phyloP scores from a whole-genome alignment of 2,329 filamentous ascomycete species.

The Daldinia sp. region DNA sequence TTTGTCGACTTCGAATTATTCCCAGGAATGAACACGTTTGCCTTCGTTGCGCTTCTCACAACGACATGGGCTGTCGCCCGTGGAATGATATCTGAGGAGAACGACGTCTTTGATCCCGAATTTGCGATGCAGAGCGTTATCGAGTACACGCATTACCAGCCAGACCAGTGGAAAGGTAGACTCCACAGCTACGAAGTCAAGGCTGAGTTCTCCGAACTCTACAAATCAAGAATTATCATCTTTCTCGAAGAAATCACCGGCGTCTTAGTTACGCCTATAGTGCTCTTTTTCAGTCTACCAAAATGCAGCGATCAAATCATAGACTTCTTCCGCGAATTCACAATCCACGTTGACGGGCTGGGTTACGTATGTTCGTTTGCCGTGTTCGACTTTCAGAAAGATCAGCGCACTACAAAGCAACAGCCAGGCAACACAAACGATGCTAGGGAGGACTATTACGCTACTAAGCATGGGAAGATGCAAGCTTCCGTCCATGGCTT shows the following conservation, averaged over 20 bases:
- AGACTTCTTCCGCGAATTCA: slow-evolving; percentile 98
- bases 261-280: slow-evolving; percentile 90
- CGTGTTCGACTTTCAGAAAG: slow-evolving; percentile 95
- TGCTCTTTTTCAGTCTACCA: slow-evolving; percentile 87
- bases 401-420: slow-evolving; percentile 62
- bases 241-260: slow-evolving; percentile 93
- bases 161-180: slow-evolving; percentile 86
- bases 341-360: slow-evolving; percentile 94
- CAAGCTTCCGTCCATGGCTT: slow-evolving; percentile 97
- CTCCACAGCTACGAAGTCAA: slow-evolving; percentile 96
- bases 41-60: slow-evolving; percentile 87
- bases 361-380: slow-evolving; percentile 98
- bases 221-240: slow-evolving; percentile 91
- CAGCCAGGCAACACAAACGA: slow-evolving; percentile 63
- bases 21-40: slow-evolving; percentile 86
- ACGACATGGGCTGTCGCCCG: slow-evolving; percentile 86
- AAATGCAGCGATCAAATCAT: slow-evolving; percentile 92
- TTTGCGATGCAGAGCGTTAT: slow-evolving; percentile 90
- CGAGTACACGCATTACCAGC: slow-evolving; percentile 91
- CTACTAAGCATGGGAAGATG: slow-evolving; percentile 97
- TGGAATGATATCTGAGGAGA: slow-evolving; percentile 88
- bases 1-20: slow-evolving; percentile 95
- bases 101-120: slow-evolving; percentile 90
- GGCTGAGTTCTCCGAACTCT: slow-evolving; percentile 87
- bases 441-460: slow-evolving; percentile 90